Base-by-base conservation (phyloP, 495 filamentous ascomycete genomes). In the Penicillium cinerascens region DNA sequence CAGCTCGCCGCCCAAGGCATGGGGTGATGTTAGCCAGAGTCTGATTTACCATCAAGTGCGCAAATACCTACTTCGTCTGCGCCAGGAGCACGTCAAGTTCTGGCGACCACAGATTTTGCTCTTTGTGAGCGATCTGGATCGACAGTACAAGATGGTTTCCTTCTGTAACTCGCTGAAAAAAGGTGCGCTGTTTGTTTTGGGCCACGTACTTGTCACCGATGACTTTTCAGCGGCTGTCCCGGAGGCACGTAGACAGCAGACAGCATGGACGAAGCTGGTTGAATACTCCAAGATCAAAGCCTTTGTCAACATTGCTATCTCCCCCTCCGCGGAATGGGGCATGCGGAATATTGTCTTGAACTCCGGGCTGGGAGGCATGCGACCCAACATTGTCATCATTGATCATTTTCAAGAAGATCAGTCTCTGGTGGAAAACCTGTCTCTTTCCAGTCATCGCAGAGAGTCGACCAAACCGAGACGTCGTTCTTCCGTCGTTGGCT, bases 111-210 rank as follows among this genome's bases (percentile, higher is more conserved):
- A 86, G 60, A 92, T 95, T 49, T 76, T 95, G 38, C 76, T 95
- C 0, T 84, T 95, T 42, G 84, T 95, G 52, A 93, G 89, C 63
- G 86, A 91, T 53, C 83, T 91, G 9, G 79, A 91, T 8, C 78
- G 78, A 16, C 87, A 91, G 55, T 87, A 86, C 36, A 86, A 85
- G 37, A 79, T 95, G 51, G 89, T 95, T 6, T 89, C 92, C 40
- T 95, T 95, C 57, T 95, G 90, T 70, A 95, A 95, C 64, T 89
- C 89, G 0, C 70, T 95, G 63, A 95, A 95, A 64, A 95, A 95
- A 63, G 90, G 90, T 9, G 84, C 84, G 0, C 66, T 95, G 13
- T 95, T 91, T 71, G 87, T 95, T 8, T 75, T 95, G 3, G 90
- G 89, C 5, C 90, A 95, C 66, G 87, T 95, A 9, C 87, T 95